phyloP scores from a whole-genome alignment of 2,329 filamentous ascomycete species.

The Cladosporium phlei region DNA sequence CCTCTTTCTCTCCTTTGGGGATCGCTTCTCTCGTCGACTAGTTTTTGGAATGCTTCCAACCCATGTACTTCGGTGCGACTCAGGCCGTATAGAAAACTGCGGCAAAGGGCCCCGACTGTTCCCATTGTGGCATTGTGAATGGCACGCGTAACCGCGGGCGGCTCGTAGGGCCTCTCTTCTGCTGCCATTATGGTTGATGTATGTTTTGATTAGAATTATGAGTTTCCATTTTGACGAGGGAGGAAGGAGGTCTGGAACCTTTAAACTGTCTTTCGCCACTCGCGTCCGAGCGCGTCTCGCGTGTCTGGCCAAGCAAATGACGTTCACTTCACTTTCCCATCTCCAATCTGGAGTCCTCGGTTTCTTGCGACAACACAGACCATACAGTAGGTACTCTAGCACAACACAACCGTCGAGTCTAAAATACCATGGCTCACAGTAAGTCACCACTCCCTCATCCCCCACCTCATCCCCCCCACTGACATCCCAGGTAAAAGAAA shows the following conservation, averaged over 20 bases:
- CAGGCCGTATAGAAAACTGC: conserved; percentile 68
- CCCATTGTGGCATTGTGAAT: conserved; percentile 72
- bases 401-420: too few species aligned
- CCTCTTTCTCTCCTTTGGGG: conserved; percentile 64
- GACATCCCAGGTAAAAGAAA: conserved; percentile 63
- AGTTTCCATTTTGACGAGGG: background rate
- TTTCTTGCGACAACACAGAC: too few species aligned
- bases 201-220: background rate
- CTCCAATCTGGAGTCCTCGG: too few species aligned
- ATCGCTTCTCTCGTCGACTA: conserved; percentile 70
- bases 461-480: conserved; percentile 3
- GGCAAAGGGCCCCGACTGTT: conserved; percentile 63
- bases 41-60: conserved; percentile 66
- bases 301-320: conserved; percentile 13
- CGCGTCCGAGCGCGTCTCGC: too few species aligned
- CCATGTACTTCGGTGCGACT: conserved; percentile 74
- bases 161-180: conserved; percentile 46
- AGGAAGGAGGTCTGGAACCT: too few species aligned
- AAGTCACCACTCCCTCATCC: conserved; percentile 13
- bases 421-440: conserved; percentile 28
- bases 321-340: background rate
- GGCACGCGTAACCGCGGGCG: conserved; percentile 64
- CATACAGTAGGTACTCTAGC: too few species aligned
- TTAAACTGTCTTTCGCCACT: too few species aligned
- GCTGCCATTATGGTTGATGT: conserved; percentile 16